These are phyloP conservation scores for Torulaspora indica DNA, from an alignment of 805 yeast genomes.

Conservation along the genomic window DNA sequence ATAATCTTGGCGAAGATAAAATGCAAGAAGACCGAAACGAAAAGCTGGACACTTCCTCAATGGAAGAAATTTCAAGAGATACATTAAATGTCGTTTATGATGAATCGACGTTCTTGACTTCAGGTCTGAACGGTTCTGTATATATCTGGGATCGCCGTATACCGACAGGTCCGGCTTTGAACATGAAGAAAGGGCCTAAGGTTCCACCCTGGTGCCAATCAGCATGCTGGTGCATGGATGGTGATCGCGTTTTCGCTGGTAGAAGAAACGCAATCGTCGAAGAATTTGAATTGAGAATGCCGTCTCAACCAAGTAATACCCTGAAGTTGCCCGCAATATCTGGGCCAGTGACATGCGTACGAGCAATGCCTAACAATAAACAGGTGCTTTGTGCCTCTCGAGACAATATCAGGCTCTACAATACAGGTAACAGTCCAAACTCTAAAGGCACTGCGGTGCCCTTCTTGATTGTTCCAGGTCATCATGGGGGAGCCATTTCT, in stretches of 20 bases:
- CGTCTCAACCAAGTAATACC: slow-evolving; percentile 50
- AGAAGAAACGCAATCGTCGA: slow-evolving; percentile 87
- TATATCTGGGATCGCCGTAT: slow-evolving; percentile 78
- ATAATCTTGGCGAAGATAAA: slow-evolving; percentile 5
- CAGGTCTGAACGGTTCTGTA: slow-evolving; percentile 78
- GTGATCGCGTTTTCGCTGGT: slow-evolving; percentile 75
- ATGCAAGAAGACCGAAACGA: slow-evolving; percentile 10
- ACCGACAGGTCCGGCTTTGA: slow-evolving; percentile 39
- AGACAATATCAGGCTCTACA: slow-evolving; percentile 86
- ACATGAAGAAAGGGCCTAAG: slow-evolving; percentile 51
- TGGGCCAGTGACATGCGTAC: slow-evolving; percentile 82
- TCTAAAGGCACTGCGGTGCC: slow-evolving; percentile 48
- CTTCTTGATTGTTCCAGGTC: slow-evolving; percentile 90
- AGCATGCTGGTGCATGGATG: slow-evolving; percentile 82
- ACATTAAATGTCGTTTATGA: slow-evolving; percentile 34
- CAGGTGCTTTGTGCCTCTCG: slow-evolving; percentile 82
- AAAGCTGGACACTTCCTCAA: slow-evolving; percentile 5
- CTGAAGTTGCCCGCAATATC: slow-evolving; percentile 79
- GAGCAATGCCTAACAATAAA: slow-evolving; percentile 73
- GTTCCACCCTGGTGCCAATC: slow-evolving; percentile 94
- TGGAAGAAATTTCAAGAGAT: slow-evolving; percentile 25
- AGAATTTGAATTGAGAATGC: slow-evolving; percentile 59
- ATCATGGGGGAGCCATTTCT: slow-evolving; percentile 87
- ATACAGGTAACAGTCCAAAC: slow-evolving; percentile 40
- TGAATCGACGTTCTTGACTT: slow-evolving; percentile 61